Percentiles rank a stretch among this genome's conserved stretches.
These are phyloP conservation scores for Tuber borchii DNA, from an alignment of 495 filamentous ascomycete genomes.

Conservation along the genomic window DNA sequence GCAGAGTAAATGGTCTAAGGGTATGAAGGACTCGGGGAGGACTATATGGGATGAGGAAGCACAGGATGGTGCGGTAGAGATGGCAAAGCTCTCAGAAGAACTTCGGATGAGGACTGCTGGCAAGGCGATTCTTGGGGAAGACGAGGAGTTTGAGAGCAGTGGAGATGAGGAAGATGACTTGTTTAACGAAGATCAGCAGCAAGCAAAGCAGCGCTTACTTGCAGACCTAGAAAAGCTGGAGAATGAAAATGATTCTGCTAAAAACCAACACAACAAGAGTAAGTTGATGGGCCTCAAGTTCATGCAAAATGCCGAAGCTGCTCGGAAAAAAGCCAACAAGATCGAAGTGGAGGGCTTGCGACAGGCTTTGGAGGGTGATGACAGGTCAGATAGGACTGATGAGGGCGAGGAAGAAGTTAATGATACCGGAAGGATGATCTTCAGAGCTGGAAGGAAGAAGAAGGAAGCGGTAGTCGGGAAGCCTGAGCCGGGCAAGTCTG, in stretches of 20 bases:
- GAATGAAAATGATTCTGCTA: slow-evolving; percentile 43
- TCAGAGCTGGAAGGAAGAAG: slow-evolving; percentile 48
- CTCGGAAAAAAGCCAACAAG: slow-evolving; percentile 70
- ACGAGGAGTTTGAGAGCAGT: slow-evolving; percentile 50
- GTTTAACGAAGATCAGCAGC: slow-evolving; percentile 49
- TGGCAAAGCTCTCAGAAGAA: slow-evolving; percentile 80
- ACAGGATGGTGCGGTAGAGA: slow-evolving; percentile 66
- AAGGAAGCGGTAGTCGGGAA: slow-evolving; percentile 20
- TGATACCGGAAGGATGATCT: slow-evolving; percentile 57
- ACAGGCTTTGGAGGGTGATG: slow-evolving; percentile 55
- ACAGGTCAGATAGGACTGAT: slow-evolving; percentile 45
- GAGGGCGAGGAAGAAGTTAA: slow-evolving; percentile 55
- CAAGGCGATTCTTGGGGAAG: slow-evolving; percentile 53
- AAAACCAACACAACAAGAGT: slow-evolving; percentile 43
- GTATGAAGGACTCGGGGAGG: slow-evolving; percentile 68
- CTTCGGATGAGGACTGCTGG: slow-evolving; percentile 76
- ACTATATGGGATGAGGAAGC: slow-evolving; percentile 80
- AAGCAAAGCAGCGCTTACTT: slow-evolving; percentile 54
- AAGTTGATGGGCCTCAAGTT: slow-evolving; percentile 72
- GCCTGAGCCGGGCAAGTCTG: slow-evolving; percentile 18
- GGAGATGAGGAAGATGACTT: slow-evolving; percentile 56
- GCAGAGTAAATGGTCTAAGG: slow-evolving; percentile 93
- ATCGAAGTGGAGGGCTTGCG: slow-evolving; percentile 68
- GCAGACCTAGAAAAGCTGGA: slow-evolving; percentile 52
- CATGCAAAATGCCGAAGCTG: slow-evolving; percentile 81